Evolutionary conservation across 208 protist genomes (phyloP).

Genomic region (Leishmania braziliensis): DNA sequence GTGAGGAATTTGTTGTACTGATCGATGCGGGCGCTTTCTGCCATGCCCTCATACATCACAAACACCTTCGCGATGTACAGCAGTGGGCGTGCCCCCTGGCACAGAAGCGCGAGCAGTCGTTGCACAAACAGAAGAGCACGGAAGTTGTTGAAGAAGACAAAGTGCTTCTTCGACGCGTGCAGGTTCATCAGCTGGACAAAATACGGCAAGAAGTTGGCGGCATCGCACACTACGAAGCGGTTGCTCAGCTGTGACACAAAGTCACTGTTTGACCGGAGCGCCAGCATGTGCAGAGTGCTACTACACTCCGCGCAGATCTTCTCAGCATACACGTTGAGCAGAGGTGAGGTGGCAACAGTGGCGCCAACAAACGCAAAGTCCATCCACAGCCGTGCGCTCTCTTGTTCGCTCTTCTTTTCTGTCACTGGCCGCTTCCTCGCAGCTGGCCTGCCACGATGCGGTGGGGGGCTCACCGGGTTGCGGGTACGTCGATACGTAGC

Average conservation of each 20-base stretch:
- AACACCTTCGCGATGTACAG: slow-evolving; percentile 74
- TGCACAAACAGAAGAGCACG: slow-evolving; percentile 72
- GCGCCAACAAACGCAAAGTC: slow-evolving; percentile 88
- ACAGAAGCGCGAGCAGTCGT: slow-evolving; percentile 57
- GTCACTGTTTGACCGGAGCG: slow-evolving; percentile 49
- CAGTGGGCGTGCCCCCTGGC: slow-evolving; percentile 47
- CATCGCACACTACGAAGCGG: slow-evolving; percentile 73
- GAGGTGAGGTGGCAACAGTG: slow-evolving; percentile 70
- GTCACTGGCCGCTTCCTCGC: background rate
- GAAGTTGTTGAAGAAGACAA: slow-evolving; percentile 91
- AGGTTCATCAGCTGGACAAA: slow-evolving; percentile 88
- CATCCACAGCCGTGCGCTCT: slow-evolving; percentile 17
- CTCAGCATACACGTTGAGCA: slow-evolving; percentile 46
- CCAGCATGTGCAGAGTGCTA: slow-evolving; percentile 41
- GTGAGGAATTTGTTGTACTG: slow-evolving; percentile 89
- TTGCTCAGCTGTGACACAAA: slow-evolving; percentile 80
- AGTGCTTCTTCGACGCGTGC: slow-evolving; percentile 91
- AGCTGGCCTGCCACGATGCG: background rate
- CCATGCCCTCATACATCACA: slow-evolving; percentile 89
- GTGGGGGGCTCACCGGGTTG: background rate
- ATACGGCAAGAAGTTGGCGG: slow-evolving; percentile 64
- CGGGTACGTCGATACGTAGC: slow-evolving; percentile 17
- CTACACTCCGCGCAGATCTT: slow-evolving; percentile 22
- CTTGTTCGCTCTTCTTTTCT: background rate
- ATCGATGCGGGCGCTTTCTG: slow-evolving; percentile 65